Evolutionary conservation across 2,329 filamentous ascomycete species (phyloP).

Genomic region (Periconia digitata): DNA sequence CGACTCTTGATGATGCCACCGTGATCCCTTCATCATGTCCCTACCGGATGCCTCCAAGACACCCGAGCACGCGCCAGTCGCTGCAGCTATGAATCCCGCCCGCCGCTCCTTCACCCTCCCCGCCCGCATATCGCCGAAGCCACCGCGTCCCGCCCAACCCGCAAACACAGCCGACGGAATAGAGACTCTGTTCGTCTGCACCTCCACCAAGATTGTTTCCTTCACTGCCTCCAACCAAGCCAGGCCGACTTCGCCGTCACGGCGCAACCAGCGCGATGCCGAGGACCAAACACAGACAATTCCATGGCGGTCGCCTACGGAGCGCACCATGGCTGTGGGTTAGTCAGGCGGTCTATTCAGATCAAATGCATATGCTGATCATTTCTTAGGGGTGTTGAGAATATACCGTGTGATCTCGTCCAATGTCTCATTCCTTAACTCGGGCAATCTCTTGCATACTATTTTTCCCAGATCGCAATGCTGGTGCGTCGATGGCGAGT

Average conservation of each 20-base stretch:
- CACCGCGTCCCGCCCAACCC: conserved; percentile 33
- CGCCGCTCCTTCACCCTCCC: conserved; percentile 55
- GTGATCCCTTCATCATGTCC: conserved; percentile 34
- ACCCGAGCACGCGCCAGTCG: conserved; percentile 27
- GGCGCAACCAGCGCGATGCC: conserved; percentile 13
- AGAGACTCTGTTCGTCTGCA: conserved; percentile 75
- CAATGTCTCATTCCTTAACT: conserved; percentile 80
- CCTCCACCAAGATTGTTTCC: conserved; percentile 70
- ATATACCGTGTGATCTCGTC: conserved; percentile 86
- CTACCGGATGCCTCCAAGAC: conserved; percentile 30
- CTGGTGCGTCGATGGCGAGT: conserved; percentile 86
- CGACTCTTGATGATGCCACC: conserved; percentile 22
- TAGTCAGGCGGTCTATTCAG: conserved; percentile 27
- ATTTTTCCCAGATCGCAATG: conserved; percentile 89
- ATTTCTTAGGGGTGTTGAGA: conserved; percentile 64
- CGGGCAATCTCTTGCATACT: conserved; percentile 78
- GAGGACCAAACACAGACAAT: conserved; percentile 61
- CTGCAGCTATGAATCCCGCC: conserved; percentile 21
- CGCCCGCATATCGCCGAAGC: conserved; percentile 39
- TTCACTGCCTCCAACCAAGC: conserved; percentile 52
- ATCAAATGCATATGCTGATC: conserved; percentile 12
- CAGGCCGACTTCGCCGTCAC: conserved; percentile 39
- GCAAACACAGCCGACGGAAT: conserved; percentile 49
- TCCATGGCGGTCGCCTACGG: conserved; percentile 73
- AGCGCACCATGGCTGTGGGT: conserved; percentile 80